These are phyloP conservation scores for Apiospora phragmitis DNA, from an alignment of 2,329 filamentous ascomycete genomes.

Conservation along the genomic window DNA sequence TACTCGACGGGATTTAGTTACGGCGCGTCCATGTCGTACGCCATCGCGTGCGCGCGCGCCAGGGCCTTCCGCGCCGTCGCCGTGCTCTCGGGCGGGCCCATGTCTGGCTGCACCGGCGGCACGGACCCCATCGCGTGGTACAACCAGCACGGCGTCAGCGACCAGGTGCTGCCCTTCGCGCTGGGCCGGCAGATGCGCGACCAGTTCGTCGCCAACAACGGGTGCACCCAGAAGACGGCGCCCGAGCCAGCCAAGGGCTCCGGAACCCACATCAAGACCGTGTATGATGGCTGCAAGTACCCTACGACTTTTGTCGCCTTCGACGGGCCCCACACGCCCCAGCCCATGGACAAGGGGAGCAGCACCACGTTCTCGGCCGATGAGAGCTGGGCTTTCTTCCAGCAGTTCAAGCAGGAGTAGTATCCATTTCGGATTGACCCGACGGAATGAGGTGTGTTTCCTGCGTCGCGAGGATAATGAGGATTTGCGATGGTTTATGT, in stretches of 20 bases:
- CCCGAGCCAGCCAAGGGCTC: neutral
- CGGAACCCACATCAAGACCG: neutral
- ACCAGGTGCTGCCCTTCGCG: conserved; percentile 1
- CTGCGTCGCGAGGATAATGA: neutral
- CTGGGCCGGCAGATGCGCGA: neutral
- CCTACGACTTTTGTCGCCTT: neutral
- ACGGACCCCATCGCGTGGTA: neutral
- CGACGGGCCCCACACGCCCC: conserved; percentile 15
- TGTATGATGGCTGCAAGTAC: neutral
- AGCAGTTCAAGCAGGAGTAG: conserved; percentile 18
- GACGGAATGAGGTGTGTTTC: too few species aligned
- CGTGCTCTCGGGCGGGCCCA: neutral
- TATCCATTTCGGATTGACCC: neutral
- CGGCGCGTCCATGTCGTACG: conserved; percentile 7
- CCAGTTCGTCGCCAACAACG: conserved; percentile 5
- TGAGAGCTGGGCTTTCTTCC: conserved; percentile 35
- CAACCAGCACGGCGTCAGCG: neutral
- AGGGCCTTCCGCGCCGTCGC: conserved; percentile 1
- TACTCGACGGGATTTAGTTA: neutral
- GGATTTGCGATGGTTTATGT: neutral
- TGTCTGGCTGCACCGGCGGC: neutral
- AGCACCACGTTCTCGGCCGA: conserved; percentile 21
- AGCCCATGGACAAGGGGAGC: conserved; percentile 21
- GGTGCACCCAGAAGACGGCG: neutral
- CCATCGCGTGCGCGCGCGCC: conserved; percentile 7